Evolutionary conservation across 1,139 yeast species (phyloP), one percentile per base, ranked within the genome.

Genomic region (Lodderomyces jiufengensis): DNA sequence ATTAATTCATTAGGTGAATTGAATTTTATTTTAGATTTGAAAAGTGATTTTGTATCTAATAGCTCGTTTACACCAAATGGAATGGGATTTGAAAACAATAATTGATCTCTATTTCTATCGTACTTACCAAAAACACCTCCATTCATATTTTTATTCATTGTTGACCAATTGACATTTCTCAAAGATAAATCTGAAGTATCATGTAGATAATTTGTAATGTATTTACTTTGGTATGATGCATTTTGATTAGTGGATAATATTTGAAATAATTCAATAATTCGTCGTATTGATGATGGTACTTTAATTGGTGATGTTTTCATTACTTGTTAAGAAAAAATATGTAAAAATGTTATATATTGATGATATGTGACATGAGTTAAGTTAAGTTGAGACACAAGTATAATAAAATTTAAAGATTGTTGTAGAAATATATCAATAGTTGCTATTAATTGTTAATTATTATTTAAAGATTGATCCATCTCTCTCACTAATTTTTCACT

Each of bases 21-120:
- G 13, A 37, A 15, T 13, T 15, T 12, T 3, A 24, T 24, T 22
- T 25, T 26, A 11, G 16, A 26, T 24, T 26, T 32, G 15, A 35
- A 40, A 11, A 40, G 15, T 10, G 22, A 30, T 15, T 33, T 35
- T 11, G 42, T 36, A 20, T 22, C 16, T 9, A 25, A 12, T 8
- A 26, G 30, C 16, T 38, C 44, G n/a, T 22, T 31, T 8, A 30
- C 33, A 7, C 37, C 42, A 36, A 40, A 40, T 4, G 21, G 10
- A 9, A 40, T 31, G 1, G 42, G 42, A 14, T 40, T 16, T n/a
- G n/a, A 13, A 23, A 25, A 38, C 16, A 32, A 22, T 9, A 32
- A 18, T 11, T 20, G 12, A 13, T 24, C 30, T 16, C 29, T 29
- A 15, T 33, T 27, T 12, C 24, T 16, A 15, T 31, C 27, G 2